A percentile compares a stretch with the other conserved stretches of the same genome.
These are phyloP conservation scores for Chimonanthus praecox DNA, from an alignment of 164 flowering plant genomes.

Conservation along the genomic window DNA sequence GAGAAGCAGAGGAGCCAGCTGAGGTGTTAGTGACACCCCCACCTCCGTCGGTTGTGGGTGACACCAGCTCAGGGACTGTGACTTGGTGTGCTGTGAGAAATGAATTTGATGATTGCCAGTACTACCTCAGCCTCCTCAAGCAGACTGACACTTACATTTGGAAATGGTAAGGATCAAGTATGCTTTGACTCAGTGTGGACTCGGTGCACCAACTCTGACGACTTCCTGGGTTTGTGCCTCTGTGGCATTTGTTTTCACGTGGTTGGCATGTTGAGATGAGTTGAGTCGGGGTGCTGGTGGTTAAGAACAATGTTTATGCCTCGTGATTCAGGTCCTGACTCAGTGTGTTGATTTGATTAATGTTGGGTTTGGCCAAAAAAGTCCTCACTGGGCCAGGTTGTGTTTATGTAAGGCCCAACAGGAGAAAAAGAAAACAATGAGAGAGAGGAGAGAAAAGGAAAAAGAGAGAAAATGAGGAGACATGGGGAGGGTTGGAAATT, in stretches of 20 bases:
- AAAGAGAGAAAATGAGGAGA: too few relatives aligned
- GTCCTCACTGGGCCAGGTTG: neutral
- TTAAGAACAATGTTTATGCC: neutral
- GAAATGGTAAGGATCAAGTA: slow-evolving; percentile 13
- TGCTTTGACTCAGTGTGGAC: neutral
- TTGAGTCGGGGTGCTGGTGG: neutral
- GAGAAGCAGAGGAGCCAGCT: neutral
- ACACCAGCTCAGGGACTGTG: slow-evolving; percentile 7
- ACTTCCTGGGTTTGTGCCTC: neutral
- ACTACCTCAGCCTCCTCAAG: slow-evolving; percentile 11
- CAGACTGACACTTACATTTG: slow-evolving; percentile 9
- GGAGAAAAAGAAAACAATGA: too few relatives aligned
- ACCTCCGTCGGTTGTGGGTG: neutral
- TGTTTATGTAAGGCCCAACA: neutral
- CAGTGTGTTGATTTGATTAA: neutral
- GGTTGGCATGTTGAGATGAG: neutral
- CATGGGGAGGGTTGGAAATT: too few relatives aligned
- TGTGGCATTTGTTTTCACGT: neutral
- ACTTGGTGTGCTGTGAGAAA: slow-evolving; percentile 18
- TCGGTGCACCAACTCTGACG: neutral
- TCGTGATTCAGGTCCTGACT: neutral
- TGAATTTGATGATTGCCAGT: slow-evolving; percentile 15
- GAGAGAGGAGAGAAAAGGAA: too few relatives aligned
- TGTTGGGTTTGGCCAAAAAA: too few relatives aligned
- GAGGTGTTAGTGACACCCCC: neutral